Evolutionary conservation across 768 basidiomycete species (phyloP), one percentile per base, ranked within the genome.

Genomic region (Termitomyces sp.): DNA sequence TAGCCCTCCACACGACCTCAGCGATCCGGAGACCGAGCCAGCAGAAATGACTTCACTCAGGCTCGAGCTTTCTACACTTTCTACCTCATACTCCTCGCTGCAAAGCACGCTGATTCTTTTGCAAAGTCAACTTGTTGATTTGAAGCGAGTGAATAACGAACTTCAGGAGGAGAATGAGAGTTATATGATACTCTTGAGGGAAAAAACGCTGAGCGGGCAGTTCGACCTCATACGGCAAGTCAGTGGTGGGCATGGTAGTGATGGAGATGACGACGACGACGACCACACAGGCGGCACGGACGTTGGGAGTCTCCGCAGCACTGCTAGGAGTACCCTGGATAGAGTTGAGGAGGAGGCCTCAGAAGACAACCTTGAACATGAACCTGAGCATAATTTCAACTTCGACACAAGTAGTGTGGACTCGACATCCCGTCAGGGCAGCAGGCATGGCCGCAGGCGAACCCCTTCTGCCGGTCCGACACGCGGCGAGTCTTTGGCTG

Each of bases 131-230:
- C 80, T 97, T 12, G 79, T 88, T 38, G 96, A 98, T 69, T 75
- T 98, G 57, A 92, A 94, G 75, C 79, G 91, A 58, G 89, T 95
- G 63, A 97, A 97, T 71, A 84, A 88, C 65, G 86, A 90, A 64
- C 73, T 94, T 44, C 93, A 95, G 74, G 95, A 98, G 73, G 96
- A 98, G 67, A 99, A 98, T 73, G 95, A 97, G 75, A 92, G 92
- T 54, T 99, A 94, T 77, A 94, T 96, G 84, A 92, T 96, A 63
- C 82, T 99, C 42, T 77, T 98, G 28, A 81, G 92, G 63, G 96
- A 98, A 76, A 89, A 85, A 78, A 98, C 97, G 0, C 74, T 98
- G 48, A 94, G 82, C 65, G 96, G 96, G 4, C 90, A 92, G 67
- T 92, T 91, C 71, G 89, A 93, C 71, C 76, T 92, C 63, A 78